Evolutionary conservation across 345 rosid genomes (phyloP), one percentile per base, ranked within the genome.

Genomic region (Geranium rotundifolium): DNA sequence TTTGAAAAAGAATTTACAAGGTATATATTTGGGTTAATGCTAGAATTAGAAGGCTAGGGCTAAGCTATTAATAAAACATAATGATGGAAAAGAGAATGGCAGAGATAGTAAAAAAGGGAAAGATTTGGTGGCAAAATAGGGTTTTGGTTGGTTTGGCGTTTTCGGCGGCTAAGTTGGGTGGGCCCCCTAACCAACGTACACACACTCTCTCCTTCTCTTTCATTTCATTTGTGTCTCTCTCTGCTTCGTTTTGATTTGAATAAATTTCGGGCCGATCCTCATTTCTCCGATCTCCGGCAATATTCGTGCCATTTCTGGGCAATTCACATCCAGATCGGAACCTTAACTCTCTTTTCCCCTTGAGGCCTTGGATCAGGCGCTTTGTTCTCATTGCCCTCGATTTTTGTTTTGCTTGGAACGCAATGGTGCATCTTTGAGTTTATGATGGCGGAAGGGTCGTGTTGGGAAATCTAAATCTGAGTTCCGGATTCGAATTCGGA

Each of bases 401-500:
- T 7, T 14, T 46, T 46, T 6, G 12, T 46, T 46, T 46, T 46
- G 14, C 50, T 6, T 12, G 50, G 10, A 41, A 41, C 12, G 13
- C 50, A 41, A 5, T 41, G 50, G 5, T 41, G 14, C 52, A 14
- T 46, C 52, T 7, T 46, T 46, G 52, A 46, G 12, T 7, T 14
- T 46, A 46, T 46, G 52, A 12, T 46, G 14, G 14, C 15, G 16
- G 3, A 46, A 46, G 15, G 52, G 52, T 46, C 52, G 52, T 46
- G 52, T 14, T 46, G 52, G 19, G 72, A 64, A 57, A 19, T 29
- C 18, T 37, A 65, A 67, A 65, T 61, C 64, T 5, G 60, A 34
- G 59, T 52, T 29, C 31, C 27, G 20, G 29, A 10, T 58, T 54
- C 34, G 63, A 63, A 13, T 64, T 30, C 19, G 18, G 63, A 17